Evolutionary conservation across 371 early-diverging fungal genomes (phyloP).

Genomic region (Mucor sp.): DNA sequence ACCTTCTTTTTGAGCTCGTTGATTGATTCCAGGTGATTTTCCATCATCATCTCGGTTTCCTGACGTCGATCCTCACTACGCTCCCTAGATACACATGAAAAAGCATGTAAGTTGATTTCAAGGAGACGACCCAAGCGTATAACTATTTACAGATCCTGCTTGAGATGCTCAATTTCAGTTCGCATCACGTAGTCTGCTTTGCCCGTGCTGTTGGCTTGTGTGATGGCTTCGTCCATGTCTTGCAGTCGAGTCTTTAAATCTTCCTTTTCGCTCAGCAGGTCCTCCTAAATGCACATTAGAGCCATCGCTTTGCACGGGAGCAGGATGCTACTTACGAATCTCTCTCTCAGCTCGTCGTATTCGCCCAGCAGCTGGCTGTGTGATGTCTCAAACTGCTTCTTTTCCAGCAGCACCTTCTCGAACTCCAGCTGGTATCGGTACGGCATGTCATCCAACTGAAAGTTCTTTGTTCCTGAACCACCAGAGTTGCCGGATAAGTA

Average conservation of each 20-base stretch:
- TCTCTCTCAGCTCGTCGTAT: conserved; percentile 51
- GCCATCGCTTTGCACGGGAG: background rate
- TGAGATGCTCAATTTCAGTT: conserved; percentile 89
- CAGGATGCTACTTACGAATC: conserved; percentile 51
- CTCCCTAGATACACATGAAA: conserved; percentile 41
- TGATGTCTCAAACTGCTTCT: conserved; percentile 58
- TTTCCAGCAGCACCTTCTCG: conserved; percentile 48
- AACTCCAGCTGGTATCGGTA: conserved; percentile 46
- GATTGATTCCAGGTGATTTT: conserved; percentile 61
- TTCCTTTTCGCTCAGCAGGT: conserved; percentile 62
- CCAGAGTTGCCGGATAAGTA: conserved; percentile 37
- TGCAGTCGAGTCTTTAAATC: conserved; percentile 62
- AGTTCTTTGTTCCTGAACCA: conserved; percentile 22
- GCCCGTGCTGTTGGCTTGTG: conserved; percentile 72
- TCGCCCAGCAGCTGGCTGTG: conserved; percentile 56
- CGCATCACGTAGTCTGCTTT: conserved; percentile 83
- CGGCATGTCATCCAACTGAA: conserved; percentile 42
- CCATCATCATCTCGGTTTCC: conserved; percentile 67
- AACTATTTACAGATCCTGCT: conserved; percentile 73
- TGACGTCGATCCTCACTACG: conserved; percentile 77
- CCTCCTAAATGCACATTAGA: conserved; percentile 52
- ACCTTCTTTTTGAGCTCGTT: conserved; percentile 71
- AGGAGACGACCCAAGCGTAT: background rate
- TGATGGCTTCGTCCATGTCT: conserved; percentile 73
- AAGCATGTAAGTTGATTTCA: background rate